phyloP scores from a whole-genome alignment of 164 flowering plant genomes.

The Euptelea pleiosperma region DNA sequence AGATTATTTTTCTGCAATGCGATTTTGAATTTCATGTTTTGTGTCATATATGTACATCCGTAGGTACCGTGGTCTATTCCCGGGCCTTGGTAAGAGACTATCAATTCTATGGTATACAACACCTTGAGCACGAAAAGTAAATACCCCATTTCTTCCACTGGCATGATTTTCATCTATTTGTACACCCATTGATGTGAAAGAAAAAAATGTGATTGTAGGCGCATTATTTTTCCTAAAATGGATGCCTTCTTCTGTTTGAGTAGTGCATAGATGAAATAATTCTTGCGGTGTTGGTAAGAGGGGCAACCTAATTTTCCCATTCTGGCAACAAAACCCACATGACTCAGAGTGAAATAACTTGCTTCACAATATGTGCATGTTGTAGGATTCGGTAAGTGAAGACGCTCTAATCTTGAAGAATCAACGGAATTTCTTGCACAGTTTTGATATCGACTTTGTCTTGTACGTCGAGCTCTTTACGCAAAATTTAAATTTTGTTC shows the following conservation, averaged over 20 bases:
- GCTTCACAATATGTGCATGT: too few species aligned
- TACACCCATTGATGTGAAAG: constrained; percentile 4
- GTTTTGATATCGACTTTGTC: too few species aligned
- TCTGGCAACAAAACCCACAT: too few species aligned
- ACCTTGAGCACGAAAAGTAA: not conserved
- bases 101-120: not conserved
- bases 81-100: not conserved
- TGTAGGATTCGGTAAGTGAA: too few species aligned
- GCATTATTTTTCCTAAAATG: not conserved
- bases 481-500: too few species aligned
- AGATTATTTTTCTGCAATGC: not conserved
- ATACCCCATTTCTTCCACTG: not conserved
- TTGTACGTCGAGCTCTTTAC: too few species aligned
- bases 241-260: not conserved
- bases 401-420: too few species aligned
- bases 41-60: constrained; percentile 2
- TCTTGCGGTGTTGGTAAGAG: too few species aligned
- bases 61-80: not conserved
- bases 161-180: not conserved
- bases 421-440: too few species aligned
- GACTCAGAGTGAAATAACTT: too few species aligned
- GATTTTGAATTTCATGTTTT: not conserved
- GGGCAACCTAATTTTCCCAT: too few species aligned
- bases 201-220: not conserved
- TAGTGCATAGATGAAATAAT: not conserved